These are phyloP conservation scores for Rhamnella rubrinervis DNA, from an alignment of 331 rosid species.

Conservation along the genomic window DNA sequence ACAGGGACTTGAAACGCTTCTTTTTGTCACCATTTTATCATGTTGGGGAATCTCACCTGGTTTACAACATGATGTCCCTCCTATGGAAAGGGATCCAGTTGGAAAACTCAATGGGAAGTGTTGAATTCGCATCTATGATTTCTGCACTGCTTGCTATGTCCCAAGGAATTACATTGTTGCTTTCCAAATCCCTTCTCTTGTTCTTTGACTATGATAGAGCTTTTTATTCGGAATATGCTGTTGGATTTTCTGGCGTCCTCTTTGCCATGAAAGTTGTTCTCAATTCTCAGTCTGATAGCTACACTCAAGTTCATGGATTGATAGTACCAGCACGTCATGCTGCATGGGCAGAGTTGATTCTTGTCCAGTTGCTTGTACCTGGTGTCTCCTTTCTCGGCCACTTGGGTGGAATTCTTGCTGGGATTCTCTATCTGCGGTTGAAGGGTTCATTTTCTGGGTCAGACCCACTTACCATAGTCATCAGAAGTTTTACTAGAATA, in stretches of 20 bases:
- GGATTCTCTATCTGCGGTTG: slow-evolving; percentile 56
- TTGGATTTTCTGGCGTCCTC: slow-evolving; percentile 86
- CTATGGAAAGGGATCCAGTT: slow-evolving; percentile 87
- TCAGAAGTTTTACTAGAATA: slow-evolving; percentile 39
- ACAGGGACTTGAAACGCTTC: slow-evolving; percentile 67
- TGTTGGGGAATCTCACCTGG: slow-evolving; percentile 70
- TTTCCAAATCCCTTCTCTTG: slow-evolving; percentile 63
- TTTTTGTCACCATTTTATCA: slow-evolving; percentile 84
- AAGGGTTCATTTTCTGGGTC: slow-evolving; percentile 50
- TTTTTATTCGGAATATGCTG: slow-evolving; percentile 63
- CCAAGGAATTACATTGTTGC: slow-evolving; percentile 66
- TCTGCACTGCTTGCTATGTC: slow-evolving; percentile 65
- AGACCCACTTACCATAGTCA: slow-evolving; percentile 36
- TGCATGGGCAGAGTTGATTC: slow-evolving; percentile 78
- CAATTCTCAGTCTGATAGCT: slow-evolving; percentile 42
- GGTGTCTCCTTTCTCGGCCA: slow-evolving; percentile 86
- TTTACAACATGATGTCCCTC: slow-evolving; percentile 86
- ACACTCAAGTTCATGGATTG: slow-evolving; percentile 53
- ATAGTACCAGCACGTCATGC: slow-evolving; percentile 65
- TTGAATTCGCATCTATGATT: slow-evolving; percentile 63
- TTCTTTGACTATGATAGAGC: slow-evolving; percentile 59
- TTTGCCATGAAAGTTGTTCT: slow-evolving; percentile 96
- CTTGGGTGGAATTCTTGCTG: slow-evolving; percentile 85
- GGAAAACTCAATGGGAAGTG: slow-evolving; percentile 70
- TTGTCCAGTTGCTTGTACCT: slow-evolving; percentile 74